Evolutionary conservation across 495 filamentous ascomycete genomes (phyloP).

Genomic region (Aspergillus baeticus): DNA sequence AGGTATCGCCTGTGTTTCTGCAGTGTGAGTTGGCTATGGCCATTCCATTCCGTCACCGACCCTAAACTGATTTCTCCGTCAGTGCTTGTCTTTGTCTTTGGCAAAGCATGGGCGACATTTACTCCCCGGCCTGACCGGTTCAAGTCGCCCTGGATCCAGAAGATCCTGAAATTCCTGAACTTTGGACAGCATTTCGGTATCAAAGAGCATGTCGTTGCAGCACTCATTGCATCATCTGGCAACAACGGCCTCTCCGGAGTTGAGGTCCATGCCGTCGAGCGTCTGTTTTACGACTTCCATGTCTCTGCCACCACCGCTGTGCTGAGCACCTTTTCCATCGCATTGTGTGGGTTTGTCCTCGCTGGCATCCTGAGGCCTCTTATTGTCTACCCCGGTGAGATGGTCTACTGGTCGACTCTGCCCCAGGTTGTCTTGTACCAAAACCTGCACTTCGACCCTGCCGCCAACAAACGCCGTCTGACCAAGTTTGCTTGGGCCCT

Average conservation of each 20-base stretch:
- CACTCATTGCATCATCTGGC: conserved; percentile 30
- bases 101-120: conserved; percentile 39
- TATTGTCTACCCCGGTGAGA: conserved; percentile 52
- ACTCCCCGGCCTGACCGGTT: conserved; percentile 41
- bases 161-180: conserved; percentile 27
- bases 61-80: not conserved
- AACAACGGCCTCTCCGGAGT: conserved; percentile 20
- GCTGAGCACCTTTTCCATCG: conserved; percentile 32
- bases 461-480: conserved; percentile 30
- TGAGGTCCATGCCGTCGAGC: conserved; percentile 29
- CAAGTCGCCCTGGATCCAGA: conserved; percentile 20
- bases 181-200: conserved; percentile 26
- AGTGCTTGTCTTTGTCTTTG: conserved; percentile 34
- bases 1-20: conserved; percentile 27
- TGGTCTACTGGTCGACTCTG: conserved; percentile 39
- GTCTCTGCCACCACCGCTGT: conserved; percentile 26
- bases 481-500: conserved; percentile 34
- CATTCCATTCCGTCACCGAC: not conserved
- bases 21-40: conserved; percentile 29
- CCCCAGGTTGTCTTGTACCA: conserved; percentile 31
- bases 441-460: conserved; percentile 32
- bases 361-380: conserved; percentile 52
- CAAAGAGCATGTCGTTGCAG: conserved; percentile 33
- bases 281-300: conserved; percentile 32
- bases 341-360: conserved; percentile 53